phyloP scores from a whole-genome alignment of 148 eudicot genomes.

The Silene latifolia region DNA sequence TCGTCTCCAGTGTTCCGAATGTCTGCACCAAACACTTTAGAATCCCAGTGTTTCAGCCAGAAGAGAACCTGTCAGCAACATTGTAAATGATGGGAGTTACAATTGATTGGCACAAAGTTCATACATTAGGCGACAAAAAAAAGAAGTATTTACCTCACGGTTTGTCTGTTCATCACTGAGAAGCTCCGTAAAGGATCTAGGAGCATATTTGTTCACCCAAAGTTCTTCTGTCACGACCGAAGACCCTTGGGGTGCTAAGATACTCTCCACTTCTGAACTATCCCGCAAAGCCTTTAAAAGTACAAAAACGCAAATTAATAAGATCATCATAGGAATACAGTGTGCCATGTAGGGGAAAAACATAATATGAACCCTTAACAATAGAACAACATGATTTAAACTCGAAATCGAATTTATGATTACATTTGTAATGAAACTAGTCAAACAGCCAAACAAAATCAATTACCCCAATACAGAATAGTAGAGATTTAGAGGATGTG shows the following conservation, averaged over 20 bases:
- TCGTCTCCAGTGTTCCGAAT: slow-evolving; percentile 78
- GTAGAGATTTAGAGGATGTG: not conserved
- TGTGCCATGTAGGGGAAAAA: not conserved
- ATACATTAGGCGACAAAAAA: not conserved
- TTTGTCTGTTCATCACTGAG: slow-evolving; percentile 95
- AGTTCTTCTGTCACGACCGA: slow-evolving; percentile 58
- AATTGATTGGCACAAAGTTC: slow-evolving; percentile 8
- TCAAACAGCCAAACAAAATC: not conserved
- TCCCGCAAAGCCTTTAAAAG: slow-evolving; percentile 62
- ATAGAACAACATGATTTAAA: not conserved
- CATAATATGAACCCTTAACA: not conserved
- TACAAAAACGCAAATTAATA: not conserved
- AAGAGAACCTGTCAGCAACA: slow-evolving; percentile 63
- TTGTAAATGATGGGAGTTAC: slow-evolving; percentile 5
- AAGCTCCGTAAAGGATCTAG: slow-evolving; percentile 90
- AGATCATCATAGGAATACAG: not conserved
- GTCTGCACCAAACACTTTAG: slow-evolving; percentile 80
- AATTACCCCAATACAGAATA: not conserved
- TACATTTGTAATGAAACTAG: not conserved
- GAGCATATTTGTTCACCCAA: slow-evolving; percentile 97
- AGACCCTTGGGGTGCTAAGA: slow-evolving; percentile 32
- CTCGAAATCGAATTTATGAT: not conserved
- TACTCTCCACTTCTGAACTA: slow-evolving; percentile 46
- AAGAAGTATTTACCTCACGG: slow-evolving; percentile 62
- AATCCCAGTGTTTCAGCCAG: slow-evolving; percentile 99